Conservation (phyloP, 2,329 filamentous ascomycete genomes). For the Pezicula carpinea region DNA sequence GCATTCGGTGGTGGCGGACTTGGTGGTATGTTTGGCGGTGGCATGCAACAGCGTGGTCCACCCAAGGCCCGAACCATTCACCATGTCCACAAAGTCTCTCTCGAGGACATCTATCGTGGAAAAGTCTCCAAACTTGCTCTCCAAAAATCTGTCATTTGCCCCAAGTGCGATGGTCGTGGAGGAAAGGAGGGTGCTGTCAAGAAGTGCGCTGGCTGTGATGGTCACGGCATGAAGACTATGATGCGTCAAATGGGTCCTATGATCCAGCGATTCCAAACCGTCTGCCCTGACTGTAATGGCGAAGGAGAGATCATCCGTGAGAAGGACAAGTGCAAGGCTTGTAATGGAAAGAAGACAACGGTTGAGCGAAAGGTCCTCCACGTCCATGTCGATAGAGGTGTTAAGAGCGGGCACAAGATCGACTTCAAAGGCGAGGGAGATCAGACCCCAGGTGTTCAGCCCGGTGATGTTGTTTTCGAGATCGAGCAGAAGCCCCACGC, state of each 20-base stretch:
- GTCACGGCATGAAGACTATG: conserved; percentile 98
- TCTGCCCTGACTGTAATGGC: conserved; percentile 96
- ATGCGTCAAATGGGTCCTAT: conserved; percentile 99
- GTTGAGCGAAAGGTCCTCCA: conserved; percentile 98
- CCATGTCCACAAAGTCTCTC: conserved; percentile 95
- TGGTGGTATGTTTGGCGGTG: conserved; percentile 72
- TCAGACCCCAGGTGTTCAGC: conserved; percentile 86
- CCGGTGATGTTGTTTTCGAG: conserved; percentile 96
- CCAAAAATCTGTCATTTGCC: conserved; percentile 95
- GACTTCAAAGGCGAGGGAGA: conserved; percentile 97
- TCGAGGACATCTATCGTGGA: conserved; percentile 96
- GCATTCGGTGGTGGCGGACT: conserved; percentile 63
- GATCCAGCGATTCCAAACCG: conserved; percentile 99
- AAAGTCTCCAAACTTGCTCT: conserved; percentile 97
- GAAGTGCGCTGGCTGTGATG: conserved; percentile 85
- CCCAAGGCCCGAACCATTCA: conserved; percentile 91
- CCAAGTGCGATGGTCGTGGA: conserved; percentile 88
- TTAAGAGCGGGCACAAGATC: conserved; percentile 90
- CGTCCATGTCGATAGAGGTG: conserved; percentile 93
- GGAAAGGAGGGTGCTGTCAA: conserved; percentile 98
- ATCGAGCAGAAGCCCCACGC: conserved; percentile 99
- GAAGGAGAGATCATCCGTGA: conserved; percentile 96
- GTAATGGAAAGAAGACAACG: conserved; percentile 94
- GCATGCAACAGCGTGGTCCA: conserved; percentile 76
- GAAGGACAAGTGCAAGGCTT: conserved; percentile 96